Percentiles rank a stretch among this genome's conserved stretches.
Conservation (phyloP, 2,329 filamentous ascomycete species). For the Beauveria caledonica region DNA sequence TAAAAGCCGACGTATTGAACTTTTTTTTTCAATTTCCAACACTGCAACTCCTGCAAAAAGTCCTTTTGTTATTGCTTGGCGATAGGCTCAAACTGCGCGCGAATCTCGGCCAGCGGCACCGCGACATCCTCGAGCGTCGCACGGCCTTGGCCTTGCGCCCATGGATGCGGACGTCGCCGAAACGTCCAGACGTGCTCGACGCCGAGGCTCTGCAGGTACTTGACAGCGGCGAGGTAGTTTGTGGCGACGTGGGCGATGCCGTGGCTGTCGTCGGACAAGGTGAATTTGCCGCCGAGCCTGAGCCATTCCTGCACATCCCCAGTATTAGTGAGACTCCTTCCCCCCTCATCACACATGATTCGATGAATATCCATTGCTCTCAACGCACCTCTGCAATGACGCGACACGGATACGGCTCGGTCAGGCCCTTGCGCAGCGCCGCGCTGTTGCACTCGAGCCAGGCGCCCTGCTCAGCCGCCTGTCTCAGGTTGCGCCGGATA, state of each 20-base stretch:
- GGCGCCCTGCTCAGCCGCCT: constrained; percentile 65
- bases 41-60: background rate
- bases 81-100: constrained; percentile 19
- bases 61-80: background rate
- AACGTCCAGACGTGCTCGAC: constrained; percentile 56
- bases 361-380: background rate
- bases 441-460: constrained; percentile 86
- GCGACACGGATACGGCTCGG: constrained; percentile 78
- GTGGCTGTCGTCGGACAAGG: constrained; percentile 92
- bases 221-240: constrained; percentile 65
- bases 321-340: background rate
- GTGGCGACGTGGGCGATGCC: constrained; percentile 79
- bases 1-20: background rate
- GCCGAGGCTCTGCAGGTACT: constrained; percentile 60
- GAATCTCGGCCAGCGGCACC: constrained; percentile 34
- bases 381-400: constrained; percentile 63
- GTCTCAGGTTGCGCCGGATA: constrained; percentile 65
- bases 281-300: constrained; percentile 68
- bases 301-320: constrained; percentile 56
- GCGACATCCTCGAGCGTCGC: constrained; percentile 33
- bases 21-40: background rate
- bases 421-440: constrained; percentile 79
- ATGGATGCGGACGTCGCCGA: constrained; percentile 27
- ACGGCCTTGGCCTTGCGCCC: constrained; percentile 22
- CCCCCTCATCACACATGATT: too few relatives aligned